Conservation (phyloP, 1,284 basidiomycete species). For the Ceratobasidium sp. region DNA sequence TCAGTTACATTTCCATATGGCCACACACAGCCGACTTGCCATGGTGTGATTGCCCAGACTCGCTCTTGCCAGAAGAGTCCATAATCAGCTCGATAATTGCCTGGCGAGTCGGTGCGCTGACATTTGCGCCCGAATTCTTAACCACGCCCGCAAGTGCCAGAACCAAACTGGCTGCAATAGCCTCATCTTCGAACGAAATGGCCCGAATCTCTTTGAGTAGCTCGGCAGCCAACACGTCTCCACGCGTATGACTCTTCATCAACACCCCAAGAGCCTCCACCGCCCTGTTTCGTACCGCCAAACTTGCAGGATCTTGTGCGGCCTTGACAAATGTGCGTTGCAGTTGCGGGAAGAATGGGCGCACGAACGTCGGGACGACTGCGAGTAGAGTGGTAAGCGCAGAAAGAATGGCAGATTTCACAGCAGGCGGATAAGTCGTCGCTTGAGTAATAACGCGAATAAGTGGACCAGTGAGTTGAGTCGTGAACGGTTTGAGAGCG, state of each 20-base stretch:
- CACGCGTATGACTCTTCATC: conserved; percentile 88
- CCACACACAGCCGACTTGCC: conserved; percentile 56
- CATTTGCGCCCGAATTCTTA: conserved; percentile 71
- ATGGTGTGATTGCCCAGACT: conserved; percentile 55
- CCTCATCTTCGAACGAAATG: conserved; percentile 66
- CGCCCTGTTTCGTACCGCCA: conserved; percentile 82
- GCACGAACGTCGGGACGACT: conserved; percentile 87
- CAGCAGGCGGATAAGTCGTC: conserved; percentile 85
- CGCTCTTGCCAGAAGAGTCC: conserved; percentile 75
- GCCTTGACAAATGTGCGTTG: conserved; percentile 98
- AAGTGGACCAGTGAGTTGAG: conserved; percentile 94
- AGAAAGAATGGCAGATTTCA: conserved; percentile 87
- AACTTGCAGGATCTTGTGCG: conserved; percentile 79
- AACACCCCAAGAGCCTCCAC: conserved; percentile 87
- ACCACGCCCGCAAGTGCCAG: conserved; percentile 82
- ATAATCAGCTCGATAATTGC: conserved; percentile 76
- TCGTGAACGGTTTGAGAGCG: conserved; percentile 95
- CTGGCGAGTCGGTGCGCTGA: conserved; percentile 78
- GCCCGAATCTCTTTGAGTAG: conserved; percentile 58
- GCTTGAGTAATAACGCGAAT: conserved; percentile 92
- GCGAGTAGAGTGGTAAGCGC: conserved; percentile 84
- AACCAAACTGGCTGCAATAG: conserved; percentile 77
- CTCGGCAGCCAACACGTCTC: conserved; percentile 89
- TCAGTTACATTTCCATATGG: conserved; percentile 10
- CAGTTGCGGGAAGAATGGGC: conserved; percentile 98